phyloP scores from a whole-genome alignment of 805 yeast species.

The Pichia exigua region DNA sequence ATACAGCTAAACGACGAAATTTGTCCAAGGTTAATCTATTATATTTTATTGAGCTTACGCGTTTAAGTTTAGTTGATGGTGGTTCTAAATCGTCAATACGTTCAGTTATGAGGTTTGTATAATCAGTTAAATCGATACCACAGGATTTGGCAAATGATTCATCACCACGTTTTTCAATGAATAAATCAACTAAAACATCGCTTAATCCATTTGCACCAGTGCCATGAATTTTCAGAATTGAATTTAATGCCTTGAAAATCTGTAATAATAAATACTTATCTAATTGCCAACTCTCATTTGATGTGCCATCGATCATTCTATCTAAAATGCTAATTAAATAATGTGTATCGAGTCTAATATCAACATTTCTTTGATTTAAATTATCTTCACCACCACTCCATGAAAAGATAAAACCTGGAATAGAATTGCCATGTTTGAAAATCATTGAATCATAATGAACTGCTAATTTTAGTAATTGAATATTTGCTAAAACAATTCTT shows the following conservation, averaged over 20 bases:
- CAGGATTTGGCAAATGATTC: slow-evolving; percentile 4
- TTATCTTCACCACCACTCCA: slow-evolving; percentile 13
- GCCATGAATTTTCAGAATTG: slow-evolving; percentile 14
- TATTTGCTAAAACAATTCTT: slow-evolving; percentile 17
- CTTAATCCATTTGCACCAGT: slow-evolving; percentile 3
- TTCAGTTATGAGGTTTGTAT: not conserved
- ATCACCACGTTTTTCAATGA: slow-evolving; percentile 9
- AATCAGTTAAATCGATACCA: not conserved
- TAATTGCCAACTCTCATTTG: slow-evolving; percentile 18
- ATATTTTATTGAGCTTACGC: not conserved
- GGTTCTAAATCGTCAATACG: not conserved
- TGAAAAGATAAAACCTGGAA: slow-evolving; percentile 12
- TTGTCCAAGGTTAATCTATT: not conserved
- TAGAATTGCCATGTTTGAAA: not conserved
- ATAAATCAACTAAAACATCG: slow-evolving; percentile 11
- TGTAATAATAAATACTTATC: slow-evolving; percentile 19
- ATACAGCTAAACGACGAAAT: slow-evolving; percentile 1
- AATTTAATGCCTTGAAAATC: slow-evolving; percentile 21
- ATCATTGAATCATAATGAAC: slow-evolving; percentile 7
- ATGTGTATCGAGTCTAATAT: slow-evolving; percentile 17
- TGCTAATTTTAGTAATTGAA: slow-evolving; percentile 14
- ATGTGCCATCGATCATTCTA: slow-evolving; percentile 16
- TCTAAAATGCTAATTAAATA: slow-evolving; percentile 18
- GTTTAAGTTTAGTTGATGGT: not conserved
- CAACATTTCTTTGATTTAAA: slow-evolving; percentile 2